Evolutionary conservation across 2,329 filamentous ascomycete species (phyloP).

Genomic region (Ceratocystis eucalypticola): DNA sequence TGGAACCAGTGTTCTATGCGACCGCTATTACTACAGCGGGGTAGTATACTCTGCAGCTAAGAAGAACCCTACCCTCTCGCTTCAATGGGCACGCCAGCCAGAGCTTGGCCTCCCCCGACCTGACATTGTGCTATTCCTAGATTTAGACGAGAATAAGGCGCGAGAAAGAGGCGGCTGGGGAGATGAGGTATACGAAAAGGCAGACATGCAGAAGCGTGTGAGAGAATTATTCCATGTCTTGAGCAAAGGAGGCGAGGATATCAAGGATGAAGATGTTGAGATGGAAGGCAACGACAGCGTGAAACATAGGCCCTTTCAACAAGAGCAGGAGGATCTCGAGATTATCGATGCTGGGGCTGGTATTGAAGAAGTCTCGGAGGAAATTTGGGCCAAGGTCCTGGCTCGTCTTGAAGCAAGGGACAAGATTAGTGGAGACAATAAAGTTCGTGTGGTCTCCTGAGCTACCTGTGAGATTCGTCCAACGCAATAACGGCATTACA

Average conservation of each 20-base stretch:
- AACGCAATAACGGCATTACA: neutral
- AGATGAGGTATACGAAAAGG: slow-evolving; percentile 74
- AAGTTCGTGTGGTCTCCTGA: slow-evolving; percentile 32
- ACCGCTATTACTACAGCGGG: slow-evolving; percentile 91
- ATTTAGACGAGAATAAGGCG: slow-evolving; percentile 61
- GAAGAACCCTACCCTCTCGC: slow-evolving; percentile 50
- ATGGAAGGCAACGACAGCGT: slow-evolving; percentile 9
- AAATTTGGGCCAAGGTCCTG: slow-evolving; percentile 40
- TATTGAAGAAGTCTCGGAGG: slow-evolving; percentile 43
- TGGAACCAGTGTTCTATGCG: slow-evolving; percentile 68
- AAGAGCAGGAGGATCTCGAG: slow-evolving; percentile 40
- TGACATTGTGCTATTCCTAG: slow-evolving; percentile 77
- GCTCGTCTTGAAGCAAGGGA: slow-evolving; percentile 37
- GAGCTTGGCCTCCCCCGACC: slow-evolving; percentile 79
- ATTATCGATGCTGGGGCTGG: slow-evolving; percentile 41
- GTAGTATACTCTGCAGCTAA: slow-evolving; percentile 91
- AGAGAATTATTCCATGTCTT: slow-evolving; percentile 48
- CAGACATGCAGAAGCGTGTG: slow-evolving; percentile 68
- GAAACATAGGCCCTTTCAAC: slow-evolving; percentile 27
- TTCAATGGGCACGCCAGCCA: slow-evolving; percentile 71
- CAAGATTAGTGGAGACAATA: slow-evolving; percentile 34
- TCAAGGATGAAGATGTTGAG: slow-evolving; percentile 19
- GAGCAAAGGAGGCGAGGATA: slow-evolving; percentile 27
- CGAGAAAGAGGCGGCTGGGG: slow-evolving; percentile 74
- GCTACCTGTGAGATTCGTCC: neutral